Evolutionary conservation across 106 monocot species (phyloP), one percentile per base, ranked within the genome.

Genomic region (Dendrobium chrysotoxum): DNA sequence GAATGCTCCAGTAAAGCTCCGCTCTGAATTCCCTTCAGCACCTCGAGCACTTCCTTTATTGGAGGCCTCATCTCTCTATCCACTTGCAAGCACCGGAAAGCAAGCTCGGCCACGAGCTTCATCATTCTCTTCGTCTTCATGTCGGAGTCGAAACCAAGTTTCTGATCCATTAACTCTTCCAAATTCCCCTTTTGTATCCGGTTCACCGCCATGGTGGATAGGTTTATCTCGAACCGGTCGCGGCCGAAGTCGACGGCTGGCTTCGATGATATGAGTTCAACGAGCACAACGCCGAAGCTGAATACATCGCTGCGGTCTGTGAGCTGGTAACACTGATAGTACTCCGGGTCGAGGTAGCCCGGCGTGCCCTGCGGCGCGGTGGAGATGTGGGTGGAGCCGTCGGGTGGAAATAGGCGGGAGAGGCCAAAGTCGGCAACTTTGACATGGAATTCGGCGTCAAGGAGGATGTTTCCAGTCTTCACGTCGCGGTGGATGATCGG

Each of bases 281-380:
- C 81, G 6, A 91, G 78, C 7, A 81, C 81, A 10, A 81, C 81
- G 28, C 81, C 81, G 39, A 53, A 81, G 57, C 81, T 81, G 81
- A 82, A 88, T 0, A 91, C 91, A 39, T 88, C 91, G 64, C 88
- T 91, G 75, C 82, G 84, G 72, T 88, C 88, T 4, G 88, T 91
- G 3, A 91, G 78, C 44, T 88, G 88, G 68, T 84, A 88, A 83
- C 76, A 84, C 74, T 83, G 81, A 74, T 86, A 75, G 75, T 91
- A 91, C 72, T 88, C 88, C 0, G 91, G 91, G 71, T 91, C 91
- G 5, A 91, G 64, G 71, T 91, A 91, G 1, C 91, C 91, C 0
- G 85, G 88, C 17, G 88, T 91, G 25, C 91, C 91, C 28, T 86
- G 88, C 8, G 88, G 84, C 28, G 79, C 84, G 7, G 91, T 88